Evolutionary conservation across 2,329 filamentous ascomycete species (phyloP), one percentile per base, ranked within the genome.

Genomic region (Madurella fahalii): DNA sequence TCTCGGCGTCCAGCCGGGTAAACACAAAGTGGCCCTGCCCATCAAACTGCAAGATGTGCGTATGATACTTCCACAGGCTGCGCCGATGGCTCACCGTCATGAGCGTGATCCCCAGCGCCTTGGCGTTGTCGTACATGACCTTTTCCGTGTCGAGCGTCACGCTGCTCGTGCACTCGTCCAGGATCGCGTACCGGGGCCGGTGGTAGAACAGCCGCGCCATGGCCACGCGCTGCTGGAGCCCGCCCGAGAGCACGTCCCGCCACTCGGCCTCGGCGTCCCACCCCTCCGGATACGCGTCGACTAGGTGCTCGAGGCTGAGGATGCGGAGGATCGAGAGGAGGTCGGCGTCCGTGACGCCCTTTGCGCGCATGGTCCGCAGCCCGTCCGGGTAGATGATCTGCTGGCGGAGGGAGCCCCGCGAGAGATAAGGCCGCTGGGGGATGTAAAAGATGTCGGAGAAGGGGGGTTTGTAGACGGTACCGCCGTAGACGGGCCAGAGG

Each of bases 381-480:
- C 85, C 87, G 71, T 99, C 94, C 0, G 94, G 94, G 71, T 99
- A 99, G 56, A 94, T 96, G 64, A 99, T 91, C 67, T 99, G 94
- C 70, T 97, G 91, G 40, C 94, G 86, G n/a, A 99, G 82, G 1
- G 89, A 91, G 18, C 94, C 94, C 50, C 90, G 85, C 13, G 89
- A 94, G 1, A 99, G 81, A 68, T 99, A 99, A 0, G 94, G 94
- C 1, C 94, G 85, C 68, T 99, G 94, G 0, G 94, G 94, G 61
- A 99, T 95, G 74, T 99, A 99, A 74, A 97, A 99, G 68, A 99
- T 97, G 68, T 94, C 88, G 62, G 89, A 85, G 65, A 93, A 94
- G 1, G 89, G 85, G 1, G 94, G 94, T 70, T 97, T 97, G 65
- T 90, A 81, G 17, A 99, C 94, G 1, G 83, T 90, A 49, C 94